Conservation (phyloP, 257 asterid genomes). For the Nicotiana otophora region DNA sequence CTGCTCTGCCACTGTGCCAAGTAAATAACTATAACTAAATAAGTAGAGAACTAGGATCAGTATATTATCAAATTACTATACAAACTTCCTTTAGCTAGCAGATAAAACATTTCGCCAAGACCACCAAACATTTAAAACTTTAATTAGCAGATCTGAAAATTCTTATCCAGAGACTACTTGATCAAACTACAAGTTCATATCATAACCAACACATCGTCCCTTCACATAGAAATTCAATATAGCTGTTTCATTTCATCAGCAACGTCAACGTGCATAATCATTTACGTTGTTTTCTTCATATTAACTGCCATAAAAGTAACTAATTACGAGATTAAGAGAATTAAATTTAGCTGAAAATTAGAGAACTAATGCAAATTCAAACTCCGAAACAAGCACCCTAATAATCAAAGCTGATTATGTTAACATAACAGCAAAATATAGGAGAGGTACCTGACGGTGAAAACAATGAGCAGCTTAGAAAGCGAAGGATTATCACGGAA, state of each 20-base stretch:
- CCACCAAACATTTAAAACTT: background rate
- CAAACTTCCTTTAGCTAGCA: background rate
- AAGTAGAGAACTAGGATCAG: background rate
- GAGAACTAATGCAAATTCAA: background rate
- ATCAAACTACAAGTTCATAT: background rate
- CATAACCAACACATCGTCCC: background rate
- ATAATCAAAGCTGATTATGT: background rate
- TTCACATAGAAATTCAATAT: background rate
- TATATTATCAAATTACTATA: background rate
- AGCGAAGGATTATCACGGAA: slow-evolving; percentile 55
- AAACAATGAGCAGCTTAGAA: slow-evolving; percentile 49
- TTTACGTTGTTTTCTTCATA: background rate
- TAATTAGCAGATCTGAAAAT: background rate
- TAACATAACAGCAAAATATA: background rate
- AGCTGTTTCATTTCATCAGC: background rate
- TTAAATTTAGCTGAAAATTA: background rate
- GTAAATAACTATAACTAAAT: background rate
- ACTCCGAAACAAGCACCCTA: background rate
- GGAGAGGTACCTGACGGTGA: slow-evolving; percentile 48
- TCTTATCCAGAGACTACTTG: background rate
- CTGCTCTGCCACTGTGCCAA: background rate
- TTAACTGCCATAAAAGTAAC: background rate
- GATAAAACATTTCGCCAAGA: background rate
- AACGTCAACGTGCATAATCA: background rate
- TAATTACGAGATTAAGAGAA: background rate